These are phyloP conservation scores for Pleurozium schreberi DNA, from an alignment of 225 moss, liverwort and hornwort genomes.

Conservation along the genomic window DNA sequence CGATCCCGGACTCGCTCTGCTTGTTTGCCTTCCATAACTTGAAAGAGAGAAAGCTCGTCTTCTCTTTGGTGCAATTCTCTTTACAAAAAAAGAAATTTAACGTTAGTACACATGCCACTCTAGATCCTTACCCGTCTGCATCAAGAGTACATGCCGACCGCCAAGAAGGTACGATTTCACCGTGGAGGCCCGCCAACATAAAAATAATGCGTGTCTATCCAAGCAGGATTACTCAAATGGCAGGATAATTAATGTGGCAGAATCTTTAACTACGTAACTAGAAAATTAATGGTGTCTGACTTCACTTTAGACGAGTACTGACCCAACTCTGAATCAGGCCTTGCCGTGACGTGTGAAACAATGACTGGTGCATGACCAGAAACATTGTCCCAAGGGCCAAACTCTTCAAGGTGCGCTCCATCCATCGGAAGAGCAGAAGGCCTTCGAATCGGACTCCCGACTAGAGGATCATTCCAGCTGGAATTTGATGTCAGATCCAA, in stretches of 20 bases:
- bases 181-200: neutral
- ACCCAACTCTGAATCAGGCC: slow-evolving; percentile 13
- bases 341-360: slow-evolving; percentile 8
- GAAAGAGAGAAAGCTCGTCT: slow-evolving; percentile 39
- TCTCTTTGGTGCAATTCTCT: slow-evolving; percentile 23
- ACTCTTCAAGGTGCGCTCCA: slow-evolving; percentile 5
- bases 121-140: neutral
- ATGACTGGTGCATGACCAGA: slow-evolving; percentile 9
- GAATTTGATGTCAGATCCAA: slow-evolving; percentile 28
- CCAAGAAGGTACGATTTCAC: neutral
- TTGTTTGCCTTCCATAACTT: slow-evolving; percentile 44
- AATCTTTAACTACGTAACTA: neutral
- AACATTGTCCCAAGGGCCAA: slow-evolving; percentile 33
- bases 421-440: neutral
- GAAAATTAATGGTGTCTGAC: neutral
- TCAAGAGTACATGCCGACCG: neutral
- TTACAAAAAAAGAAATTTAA: neutral
- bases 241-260: neutral
- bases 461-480: slow-evolving; percentile 28
- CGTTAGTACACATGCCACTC: neutral
- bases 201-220: neutral
- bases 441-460: slow-evolving; percentile 14
- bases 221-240: neutral
- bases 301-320: neutral
- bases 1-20: slow-evolving; percentile 9